These are phyloP conservation scores for Plectosphaerella plurivora DNA, from an alignment of 2,329 filamentous ascomycete genomes.

Conservation along the genomic window DNA sequence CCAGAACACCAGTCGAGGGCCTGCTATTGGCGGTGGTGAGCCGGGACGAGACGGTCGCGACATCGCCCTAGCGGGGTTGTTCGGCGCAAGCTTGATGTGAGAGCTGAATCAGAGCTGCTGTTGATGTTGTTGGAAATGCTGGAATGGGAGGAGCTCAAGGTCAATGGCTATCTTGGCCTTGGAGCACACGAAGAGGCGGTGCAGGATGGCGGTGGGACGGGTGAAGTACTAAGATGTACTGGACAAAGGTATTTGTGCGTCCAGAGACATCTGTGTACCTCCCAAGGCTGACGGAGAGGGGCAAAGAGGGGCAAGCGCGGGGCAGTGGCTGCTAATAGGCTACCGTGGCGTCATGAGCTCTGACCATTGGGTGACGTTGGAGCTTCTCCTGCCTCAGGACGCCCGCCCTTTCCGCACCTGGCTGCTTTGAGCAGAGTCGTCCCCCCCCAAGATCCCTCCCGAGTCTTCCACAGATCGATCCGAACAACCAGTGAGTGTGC, in stretches of 20 bases:
- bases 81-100: background rate
- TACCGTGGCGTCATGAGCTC: background rate
- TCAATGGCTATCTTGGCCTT: background rate
- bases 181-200: background rate
- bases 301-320: slow-evolving; percentile 1
- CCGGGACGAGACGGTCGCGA: background rate
- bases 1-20: background rate
- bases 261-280: background rate
- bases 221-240: background rate
- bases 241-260: too few relatives aligned
- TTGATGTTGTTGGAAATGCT: background rate
- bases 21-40: background rate
- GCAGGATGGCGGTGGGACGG: background rate
- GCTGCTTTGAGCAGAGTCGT: too few relatives aligned
- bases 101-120: background rate
- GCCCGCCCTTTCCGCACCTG: too few relatives aligned
- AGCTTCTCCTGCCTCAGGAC: too few relatives aligned
- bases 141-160: background rate
- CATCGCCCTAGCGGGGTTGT: background rate
- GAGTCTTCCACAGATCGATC: background rate
- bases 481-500: too few relatives aligned
- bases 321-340: background rate
- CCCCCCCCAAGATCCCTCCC: background rate
- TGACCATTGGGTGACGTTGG: background rate
- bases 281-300: background rate